Evolutionary conservation across 192 early-diverging fungal genomes (phyloP).

Genomic region (Chytriomyces sp.): DNA sequence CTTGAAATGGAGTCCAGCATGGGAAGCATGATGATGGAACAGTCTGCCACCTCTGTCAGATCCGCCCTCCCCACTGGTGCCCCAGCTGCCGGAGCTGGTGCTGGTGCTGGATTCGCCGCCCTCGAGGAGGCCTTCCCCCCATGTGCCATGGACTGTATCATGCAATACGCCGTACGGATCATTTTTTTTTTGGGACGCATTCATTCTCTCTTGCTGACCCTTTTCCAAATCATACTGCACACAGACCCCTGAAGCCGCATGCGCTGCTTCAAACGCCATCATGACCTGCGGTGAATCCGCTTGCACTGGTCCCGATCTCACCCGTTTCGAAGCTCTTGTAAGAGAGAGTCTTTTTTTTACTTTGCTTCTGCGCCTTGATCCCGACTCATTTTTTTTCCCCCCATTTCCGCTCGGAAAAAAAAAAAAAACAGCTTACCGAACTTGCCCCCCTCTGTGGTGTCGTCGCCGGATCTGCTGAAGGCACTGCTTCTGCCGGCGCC

Average conservation of each 20-base stretch:
- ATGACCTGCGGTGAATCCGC: neutral
- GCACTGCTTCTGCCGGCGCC: neutral
- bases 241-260: neutral
- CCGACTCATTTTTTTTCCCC: neutral
- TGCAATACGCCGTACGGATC: neutral
- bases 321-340: neutral
- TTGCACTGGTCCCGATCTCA: neutral
- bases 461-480: neutral
- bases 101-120: neutral
- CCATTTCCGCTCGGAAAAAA: neutral
- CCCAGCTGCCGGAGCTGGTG: neutral
- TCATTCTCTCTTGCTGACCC: neutral
- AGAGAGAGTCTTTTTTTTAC: neutral
- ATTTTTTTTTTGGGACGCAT: neutral
- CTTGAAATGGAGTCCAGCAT: neutral
- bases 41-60: neutral
- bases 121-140: neutral
- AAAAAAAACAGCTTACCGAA: neutral
- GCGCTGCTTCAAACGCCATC: neutral
- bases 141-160: neutral
- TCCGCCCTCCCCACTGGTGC: neutral
- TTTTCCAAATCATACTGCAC: neutral
- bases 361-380: neutral
- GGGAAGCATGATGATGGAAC: neutral
- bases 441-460: neutral